A percentile compares a stretch with the other conserved stretches of the same genome.
Evolutionary conservation across 768 basidiomycete genomes (phyloP).

Genomic region (Boletus rubropictus): DNA sequence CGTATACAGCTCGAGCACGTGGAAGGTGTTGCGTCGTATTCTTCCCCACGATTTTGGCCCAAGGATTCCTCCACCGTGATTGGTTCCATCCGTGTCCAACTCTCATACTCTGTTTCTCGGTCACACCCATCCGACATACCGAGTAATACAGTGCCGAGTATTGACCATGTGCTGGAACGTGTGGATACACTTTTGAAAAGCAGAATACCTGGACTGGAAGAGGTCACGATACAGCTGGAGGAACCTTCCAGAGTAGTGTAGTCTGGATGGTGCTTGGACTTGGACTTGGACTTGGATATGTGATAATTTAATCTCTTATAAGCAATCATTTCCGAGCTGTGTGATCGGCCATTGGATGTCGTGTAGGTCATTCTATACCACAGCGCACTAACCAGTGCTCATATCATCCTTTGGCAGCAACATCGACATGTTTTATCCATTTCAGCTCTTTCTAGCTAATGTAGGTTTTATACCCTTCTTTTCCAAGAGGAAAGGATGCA

Average conservation of each 20-base stretch:
- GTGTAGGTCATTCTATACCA: no score
- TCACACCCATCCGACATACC: constrained; percentile 49
- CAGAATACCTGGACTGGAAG: constrained; percentile 76
- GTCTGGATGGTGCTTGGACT: constrained; percentile 4
- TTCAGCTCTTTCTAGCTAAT: no score
- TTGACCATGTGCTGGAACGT: constrained; percentile 66
- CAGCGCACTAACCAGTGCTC: no score
- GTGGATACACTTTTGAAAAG: constrained; percentile 69
- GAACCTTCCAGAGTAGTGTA: constrained; percentile 7
- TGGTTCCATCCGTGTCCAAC: constrained; percentile 88
- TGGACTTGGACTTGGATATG: constrained; percentile 11
- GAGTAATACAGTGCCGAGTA: constrained; percentile 12
- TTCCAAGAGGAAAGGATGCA: no score
- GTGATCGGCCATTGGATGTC: no score
- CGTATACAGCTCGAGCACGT: constrained; percentile 55
- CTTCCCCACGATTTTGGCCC: constrained; percentile 88
- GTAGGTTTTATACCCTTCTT: no score
- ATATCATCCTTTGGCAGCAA: no score
- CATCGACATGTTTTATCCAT: no score
- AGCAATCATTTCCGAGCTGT: neutral
- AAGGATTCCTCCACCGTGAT: constrained; percentile 82
- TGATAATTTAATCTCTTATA: constrained; percentile 10
- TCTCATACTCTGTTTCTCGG: constrained; percentile 54
- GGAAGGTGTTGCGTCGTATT: constrained; percentile 78
- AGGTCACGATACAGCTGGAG: constrained; percentile 88